Conservation (phyloP, 306 rosid species). For the Arachis hypogaea region DNA sequence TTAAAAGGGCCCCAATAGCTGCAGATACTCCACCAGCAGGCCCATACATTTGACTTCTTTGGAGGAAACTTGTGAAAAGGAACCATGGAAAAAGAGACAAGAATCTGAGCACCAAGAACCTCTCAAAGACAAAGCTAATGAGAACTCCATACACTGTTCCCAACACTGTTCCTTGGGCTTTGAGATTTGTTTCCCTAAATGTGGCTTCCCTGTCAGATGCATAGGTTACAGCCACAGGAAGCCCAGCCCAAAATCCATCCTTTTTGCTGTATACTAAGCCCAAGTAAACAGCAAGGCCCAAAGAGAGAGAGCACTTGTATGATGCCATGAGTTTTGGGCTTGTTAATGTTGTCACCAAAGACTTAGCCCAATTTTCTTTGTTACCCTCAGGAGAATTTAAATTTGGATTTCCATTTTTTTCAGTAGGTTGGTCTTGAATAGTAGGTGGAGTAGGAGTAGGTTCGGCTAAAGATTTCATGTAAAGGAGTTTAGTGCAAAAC, state of each 20-base stretch:
- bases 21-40: slow-evolving; percentile 65
- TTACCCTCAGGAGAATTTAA: neutral
- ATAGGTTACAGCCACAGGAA: slow-evolving; percentile 56
- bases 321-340: slow-evolving; percentile 44
- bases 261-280: slow-evolving; percentile 55
- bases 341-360: slow-evolving; percentile 7
- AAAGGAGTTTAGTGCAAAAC: slow-evolving; percentile 55
- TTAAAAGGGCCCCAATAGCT: slow-evolving; percentile 52
- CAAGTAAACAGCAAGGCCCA: slow-evolving; percentile 58
- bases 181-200: slow-evolving; percentile 55
- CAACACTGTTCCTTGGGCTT: slow-evolving; percentile 66
- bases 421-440: neutral
- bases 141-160: slow-evolving; percentile 66
- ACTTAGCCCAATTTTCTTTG: slow-evolving; percentile 23
- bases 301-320: slow-evolving; percentile 51
- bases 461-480: slow-evolving; percentile 5
- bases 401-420: neutral
- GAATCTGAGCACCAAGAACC: slow-evolving; percentile 47
- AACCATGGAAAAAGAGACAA: slow-evolving; percentile 66
- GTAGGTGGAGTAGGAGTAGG: neutral
- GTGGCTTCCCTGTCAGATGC: slow-evolving; percentile 57
- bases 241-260: slow-evolving; percentile 61
- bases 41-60: slow-evolving; percentile 56
- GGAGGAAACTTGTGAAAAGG: slow-evolving; percentile 61
- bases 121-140: slow-evolving; percentile 55